These are phyloP conservation scores for Termitomyces sp. DNA, from an alignment of 768 basidiomycete species.

Conservation along the genomic window DNA sequence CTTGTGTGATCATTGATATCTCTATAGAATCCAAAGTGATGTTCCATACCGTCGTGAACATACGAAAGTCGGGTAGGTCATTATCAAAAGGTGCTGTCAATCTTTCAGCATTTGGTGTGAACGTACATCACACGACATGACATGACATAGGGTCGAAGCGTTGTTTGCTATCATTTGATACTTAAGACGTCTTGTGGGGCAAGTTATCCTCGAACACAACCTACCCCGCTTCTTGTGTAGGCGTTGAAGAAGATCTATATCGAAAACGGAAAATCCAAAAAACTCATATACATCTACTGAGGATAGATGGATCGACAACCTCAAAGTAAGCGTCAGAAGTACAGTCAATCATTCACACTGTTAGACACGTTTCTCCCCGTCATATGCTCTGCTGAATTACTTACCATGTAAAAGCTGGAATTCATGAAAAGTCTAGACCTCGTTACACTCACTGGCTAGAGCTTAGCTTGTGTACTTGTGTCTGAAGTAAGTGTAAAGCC, in stretches of 20 bases:
- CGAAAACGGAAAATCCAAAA: background rate
- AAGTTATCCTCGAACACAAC: too few species aligned
- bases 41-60: background rate
- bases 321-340: too few species aligned
- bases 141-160: background rate
- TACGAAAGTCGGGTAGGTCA: background rate
- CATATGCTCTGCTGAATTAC: background rate
- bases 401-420: background rate
- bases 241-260: too few species aligned
- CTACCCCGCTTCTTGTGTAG: too few species aligned
- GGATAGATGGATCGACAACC: too few species aligned
- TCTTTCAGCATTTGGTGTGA: background rate
- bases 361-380: background rate
- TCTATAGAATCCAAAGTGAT: background rate
- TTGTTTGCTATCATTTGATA: background rate
- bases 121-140: background rate
- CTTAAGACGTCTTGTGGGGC: too few species aligned
- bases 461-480: background rate
- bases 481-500: constrained; percentile 7
- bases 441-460: background rate
- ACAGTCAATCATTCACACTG: background rate
- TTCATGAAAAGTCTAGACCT: background rate
- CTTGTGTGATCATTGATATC: background rate
- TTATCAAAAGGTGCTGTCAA: background rate
- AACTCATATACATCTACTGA: too few species aligned